These are phyloP conservation scores for Aspergillus unguis DNA, from an alignment of 2,329 filamentous ascomycete genomes.

Conservation along the genomic window DNA sequence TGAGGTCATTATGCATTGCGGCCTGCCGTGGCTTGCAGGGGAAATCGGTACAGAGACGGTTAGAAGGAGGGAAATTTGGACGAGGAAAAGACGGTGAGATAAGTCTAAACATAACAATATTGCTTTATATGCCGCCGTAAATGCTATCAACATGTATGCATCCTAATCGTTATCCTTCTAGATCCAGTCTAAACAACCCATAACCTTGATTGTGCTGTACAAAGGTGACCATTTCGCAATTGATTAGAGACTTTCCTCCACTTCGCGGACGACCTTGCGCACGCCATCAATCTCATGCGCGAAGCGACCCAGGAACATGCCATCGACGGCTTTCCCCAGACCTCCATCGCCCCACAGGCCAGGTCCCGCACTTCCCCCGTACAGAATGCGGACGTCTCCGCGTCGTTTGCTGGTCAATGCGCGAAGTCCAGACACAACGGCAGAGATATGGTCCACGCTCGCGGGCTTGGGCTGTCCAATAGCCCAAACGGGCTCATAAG, in stretches of 20 bases:
- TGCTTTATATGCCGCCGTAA: neutral
- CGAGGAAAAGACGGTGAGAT: no score
- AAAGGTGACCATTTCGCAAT: neutral
- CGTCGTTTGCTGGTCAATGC: slow-evolving; percentile 51
- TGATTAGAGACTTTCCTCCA: slow-evolving; percentile 48
- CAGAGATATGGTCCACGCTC: slow-evolving; percentile 66
- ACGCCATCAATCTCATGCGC: slow-evolving; percentile 73
- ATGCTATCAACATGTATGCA: no score
- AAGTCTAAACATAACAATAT: neutral
- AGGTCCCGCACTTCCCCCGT: slow-evolving; percentile 78
- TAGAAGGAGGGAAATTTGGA: no score
- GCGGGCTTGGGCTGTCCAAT: slow-evolving; percentile 74
- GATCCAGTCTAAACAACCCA: no score
- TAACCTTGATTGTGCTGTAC: neutral
- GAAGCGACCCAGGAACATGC: slow-evolving; percentile 76
- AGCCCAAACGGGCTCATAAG: slow-evolving; percentile 87
- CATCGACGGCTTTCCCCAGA: slow-evolving; percentile 69
- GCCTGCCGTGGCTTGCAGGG: no score
- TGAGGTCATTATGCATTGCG: no score
- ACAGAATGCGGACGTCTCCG: slow-evolving; percentile 67
- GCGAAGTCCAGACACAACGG: slow-evolving; percentile 64
- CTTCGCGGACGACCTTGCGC: slow-evolving; percentile 67
- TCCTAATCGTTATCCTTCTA: no score
- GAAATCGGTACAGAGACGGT: no score
- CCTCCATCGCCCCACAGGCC: slow-evolving; percentile 60